Evolutionary conservation across 1,284 basidiomycete genomes (phyloP).

Genomic region (Sanguinoderma infundibulare): DNA sequence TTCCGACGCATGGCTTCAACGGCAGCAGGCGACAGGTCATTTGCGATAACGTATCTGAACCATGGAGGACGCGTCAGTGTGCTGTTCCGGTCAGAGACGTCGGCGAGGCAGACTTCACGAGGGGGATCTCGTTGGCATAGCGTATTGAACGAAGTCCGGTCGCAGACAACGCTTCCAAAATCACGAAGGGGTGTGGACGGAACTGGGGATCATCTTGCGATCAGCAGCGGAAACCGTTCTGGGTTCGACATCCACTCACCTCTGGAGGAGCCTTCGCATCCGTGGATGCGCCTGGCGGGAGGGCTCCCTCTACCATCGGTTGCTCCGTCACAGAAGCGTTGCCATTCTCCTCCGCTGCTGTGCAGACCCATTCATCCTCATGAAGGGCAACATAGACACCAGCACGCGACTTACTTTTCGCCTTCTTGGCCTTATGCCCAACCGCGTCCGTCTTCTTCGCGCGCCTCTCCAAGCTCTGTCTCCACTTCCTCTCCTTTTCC

Average conservation of each 20-base stretch:
- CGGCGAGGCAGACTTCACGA: slow-evolving; percentile 64
- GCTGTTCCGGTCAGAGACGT: not conserved
- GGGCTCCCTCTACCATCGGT: not conserved
- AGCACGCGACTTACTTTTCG: slow-evolving; percentile 32
- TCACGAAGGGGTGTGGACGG: slow-evolving; percentile 68
- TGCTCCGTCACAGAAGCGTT: slow-evolving; percentile 3
- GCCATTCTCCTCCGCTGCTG: slow-evolving; percentile 17
- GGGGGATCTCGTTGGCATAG: slow-evolving; percentile 97
- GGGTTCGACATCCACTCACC: not conserved
- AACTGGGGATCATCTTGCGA: slow-evolving; percentile 12
- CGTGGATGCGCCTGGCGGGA: not conserved
- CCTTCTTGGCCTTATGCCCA: slow-evolving; percentile 33
- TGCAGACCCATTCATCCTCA: not conserved
- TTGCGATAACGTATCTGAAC: slow-evolving; percentile 87
- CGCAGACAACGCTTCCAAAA: slow-evolving; percentile 95
- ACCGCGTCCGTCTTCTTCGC: slow-evolving; percentile 36
- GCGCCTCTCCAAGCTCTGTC: slow-evolving; percentile 45
- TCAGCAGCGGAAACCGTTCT: not conserved
- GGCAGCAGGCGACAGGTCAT: slow-evolving; percentile 88
- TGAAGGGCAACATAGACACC: not conserved
- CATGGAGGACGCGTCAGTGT: not conserved
- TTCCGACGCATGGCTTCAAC: slow-evolving; percentile 90
- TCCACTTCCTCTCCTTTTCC: slow-evolving; percentile 68
- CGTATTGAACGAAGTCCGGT: slow-evolving; percentile 96
- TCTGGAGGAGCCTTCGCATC: not conserved